phyloP scores from a whole-genome alignment of 345 rosid species.

The Syzygium aqueum region DNA sequence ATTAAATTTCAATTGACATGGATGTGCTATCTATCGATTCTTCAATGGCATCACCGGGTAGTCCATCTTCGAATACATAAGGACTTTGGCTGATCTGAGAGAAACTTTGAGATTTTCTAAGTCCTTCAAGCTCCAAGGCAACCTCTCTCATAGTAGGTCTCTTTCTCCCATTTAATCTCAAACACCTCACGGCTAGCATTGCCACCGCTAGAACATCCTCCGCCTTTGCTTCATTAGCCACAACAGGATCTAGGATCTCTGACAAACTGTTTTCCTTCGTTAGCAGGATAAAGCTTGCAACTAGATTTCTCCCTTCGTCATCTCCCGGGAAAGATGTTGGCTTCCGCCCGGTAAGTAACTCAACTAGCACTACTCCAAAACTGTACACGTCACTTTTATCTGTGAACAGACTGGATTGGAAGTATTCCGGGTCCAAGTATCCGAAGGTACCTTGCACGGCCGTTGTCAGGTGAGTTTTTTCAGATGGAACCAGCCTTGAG shows the following conservation, averaged over 20 bases:
- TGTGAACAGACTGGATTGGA: constrained; percentile 11
- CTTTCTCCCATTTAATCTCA: constrained; percentile 12
- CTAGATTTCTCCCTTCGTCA: constrained; percentile 13
- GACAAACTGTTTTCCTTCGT: constrained; percentile 3
- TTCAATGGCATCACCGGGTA: neutral
- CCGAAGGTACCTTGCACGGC: constrained; percentile 40
- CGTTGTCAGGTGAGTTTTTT: constrained; percentile 31
- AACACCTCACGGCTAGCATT: neutral
- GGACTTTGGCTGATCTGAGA: constrained; percentile 4
- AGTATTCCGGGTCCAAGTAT: constrained; percentile 40
- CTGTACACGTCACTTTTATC: constrained; percentile 41
- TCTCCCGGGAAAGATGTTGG: constrained; percentile 9
- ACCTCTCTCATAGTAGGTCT: constrained; percentile 28
- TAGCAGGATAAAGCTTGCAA: neutral
- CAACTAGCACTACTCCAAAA: constrained; percentile 36
- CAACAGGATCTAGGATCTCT: neutral
- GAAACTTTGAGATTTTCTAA: neutral
- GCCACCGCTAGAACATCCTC: constrained; percentile 9
- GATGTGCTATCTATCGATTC: neutral
- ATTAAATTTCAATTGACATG: neutral
- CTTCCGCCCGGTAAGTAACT: constrained; percentile 25
- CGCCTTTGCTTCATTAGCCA: neutral
- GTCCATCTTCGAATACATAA: neutral
- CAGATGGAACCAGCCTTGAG: constrained; percentile 29
- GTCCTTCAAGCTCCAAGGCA: constrained; percentile 8